Evolutionary conservation across 345 rosid species (phyloP), one percentile per base, ranked within the genome.

Genomic region (Cardamine resedifolia): DNA sequence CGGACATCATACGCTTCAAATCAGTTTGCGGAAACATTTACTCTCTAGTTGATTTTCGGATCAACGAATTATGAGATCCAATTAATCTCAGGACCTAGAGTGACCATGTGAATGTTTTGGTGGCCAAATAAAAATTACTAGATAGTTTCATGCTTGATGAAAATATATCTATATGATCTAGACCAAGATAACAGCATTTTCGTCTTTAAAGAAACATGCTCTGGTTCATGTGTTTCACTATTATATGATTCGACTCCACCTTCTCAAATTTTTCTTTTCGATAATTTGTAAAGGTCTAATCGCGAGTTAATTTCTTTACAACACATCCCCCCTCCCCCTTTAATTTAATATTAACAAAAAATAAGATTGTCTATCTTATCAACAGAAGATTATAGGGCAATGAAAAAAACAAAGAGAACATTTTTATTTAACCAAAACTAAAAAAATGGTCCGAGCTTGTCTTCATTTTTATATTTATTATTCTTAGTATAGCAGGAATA

Each of bases 381-480:
- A 43, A 5, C 20, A 55, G 19, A 28, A 14, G 19, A 68, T 28
- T 55, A 53, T 26, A 15, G 16, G 43, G 64, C n/a, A 44, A n/a
- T 6, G 41, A 20, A 34, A 27, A 43, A 43, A 26, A 36, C 56
- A 30, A n/a, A 52, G 41, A 30, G 21, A 23, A 23, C 33, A 21
- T 61, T n/a, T 43, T 0, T 10, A n/a, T 43, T 43, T 15, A 4
- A 31, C 27, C 11, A 51, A 20, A 44, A 57, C 38, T 18, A 48
- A 10, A 47, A 58, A 70, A 36, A 44, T 63, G 15, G 18, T 44
- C 20, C 52, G 45, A 53, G 18, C 53, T 51, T 28, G n/a, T 39
- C 19, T 62, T 52, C 19, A 16, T 72, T 63, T 14, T 61, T 71
- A 44, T 58, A 20, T 28, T 31, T 58, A 45, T 21, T 33, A 58